A percentile compares a stretch with the other conserved stretches of the same genome.
Conservation (phyloP, 768 basidiomycete genomes). For the Cubamyces lactineus region DNA sequence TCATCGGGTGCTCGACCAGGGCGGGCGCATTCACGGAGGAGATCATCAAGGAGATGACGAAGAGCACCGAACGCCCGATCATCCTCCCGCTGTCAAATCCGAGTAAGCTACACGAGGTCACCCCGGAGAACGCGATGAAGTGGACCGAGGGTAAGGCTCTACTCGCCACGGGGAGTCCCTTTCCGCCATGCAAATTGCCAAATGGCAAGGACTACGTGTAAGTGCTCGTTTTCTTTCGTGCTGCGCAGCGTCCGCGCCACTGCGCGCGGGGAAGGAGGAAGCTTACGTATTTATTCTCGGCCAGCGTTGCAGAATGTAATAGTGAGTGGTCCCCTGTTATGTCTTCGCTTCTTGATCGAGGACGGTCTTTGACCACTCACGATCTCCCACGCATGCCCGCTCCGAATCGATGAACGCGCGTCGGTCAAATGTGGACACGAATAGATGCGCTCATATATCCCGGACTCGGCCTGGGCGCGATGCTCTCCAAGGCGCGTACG, state of each 20-base stretch:
- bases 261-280: not conserved
- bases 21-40: slow-evolving; percentile 78
- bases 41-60: slow-evolving; percentile 68
- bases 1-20: slow-evolving; percentile 84
- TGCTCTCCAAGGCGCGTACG: slow-evolving; percentile 60
- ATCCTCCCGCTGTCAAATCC: slow-evolving; percentile 88
- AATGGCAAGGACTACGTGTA: slow-evolving; percentile 69
- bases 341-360: slow-evolving; percentile 5
- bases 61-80: slow-evolving; percentile 71
- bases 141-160: slow-evolving; percentile 85
- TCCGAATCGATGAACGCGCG: not conserved
- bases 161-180: slow-evolving; percentile 84
- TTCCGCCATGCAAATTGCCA: slow-evolving; percentile 69
- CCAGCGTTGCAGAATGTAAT: slow-evolving; percentile 75
- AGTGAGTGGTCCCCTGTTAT: slow-evolving; percentile 40
- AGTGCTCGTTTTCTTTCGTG: slow-evolving; percentile 30
- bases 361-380: not conserved
- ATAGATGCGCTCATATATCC: slow-evolving; percentile 81
- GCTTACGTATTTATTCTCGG: slow-evolving; percentile 36
- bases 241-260: not conserved
- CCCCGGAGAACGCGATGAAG: slow-evolving; percentile 69
- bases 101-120: slow-evolving; percentile 72
- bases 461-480: slow-evolving; percentile 80
- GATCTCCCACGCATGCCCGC: not conserved
- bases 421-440: not conserved